Conservation (phyloP, 2,329 filamentous ascomycete species). For the Pseudodiploospora longispora region DNA sequence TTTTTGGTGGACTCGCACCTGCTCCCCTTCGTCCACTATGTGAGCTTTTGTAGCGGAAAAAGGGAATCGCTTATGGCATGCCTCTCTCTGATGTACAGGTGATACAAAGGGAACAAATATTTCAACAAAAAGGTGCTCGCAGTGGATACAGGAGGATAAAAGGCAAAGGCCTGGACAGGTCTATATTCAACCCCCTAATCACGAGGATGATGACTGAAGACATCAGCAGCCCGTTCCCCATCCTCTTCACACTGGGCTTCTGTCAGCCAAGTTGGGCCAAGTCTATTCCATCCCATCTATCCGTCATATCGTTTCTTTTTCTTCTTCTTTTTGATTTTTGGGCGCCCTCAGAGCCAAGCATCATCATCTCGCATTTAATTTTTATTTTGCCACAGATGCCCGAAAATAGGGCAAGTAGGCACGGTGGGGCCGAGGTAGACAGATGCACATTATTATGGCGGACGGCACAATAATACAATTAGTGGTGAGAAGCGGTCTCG, state of each 20-base stretch:
- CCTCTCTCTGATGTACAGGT: conserved; percentile 22
- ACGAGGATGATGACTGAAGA: not conserved
- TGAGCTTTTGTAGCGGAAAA: no score
- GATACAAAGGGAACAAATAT: conserved; percentile 11
- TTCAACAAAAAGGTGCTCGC: conserved; percentile 22
- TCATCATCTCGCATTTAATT: no score
- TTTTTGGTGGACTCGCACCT: no score
- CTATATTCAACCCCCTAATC: not conserved
- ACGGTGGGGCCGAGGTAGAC: no score
- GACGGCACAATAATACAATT: conserved; percentile 17
- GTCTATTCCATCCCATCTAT: not conserved
- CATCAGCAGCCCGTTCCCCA: not conserved
- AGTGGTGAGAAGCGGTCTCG: conserved; percentile 55
- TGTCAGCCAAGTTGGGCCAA: not conserved
- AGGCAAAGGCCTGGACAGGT: not conserved
- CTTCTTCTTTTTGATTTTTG: conserved; percentile 7
- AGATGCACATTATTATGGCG: no score
- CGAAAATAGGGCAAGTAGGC: no score
- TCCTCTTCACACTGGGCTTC: not conserved
- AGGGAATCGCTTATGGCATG: not conserved
- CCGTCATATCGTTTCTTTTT: conserved; percentile 1
- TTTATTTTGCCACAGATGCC: no score
- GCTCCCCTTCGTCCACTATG: no score
- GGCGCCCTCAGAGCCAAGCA: no score
- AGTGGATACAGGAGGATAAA: conserved; percentile 8